phyloP scores from a whole-genome alignment of 225 moss, liverwort and hornwort genomes.

The Takakia lepidozioides region DNA sequence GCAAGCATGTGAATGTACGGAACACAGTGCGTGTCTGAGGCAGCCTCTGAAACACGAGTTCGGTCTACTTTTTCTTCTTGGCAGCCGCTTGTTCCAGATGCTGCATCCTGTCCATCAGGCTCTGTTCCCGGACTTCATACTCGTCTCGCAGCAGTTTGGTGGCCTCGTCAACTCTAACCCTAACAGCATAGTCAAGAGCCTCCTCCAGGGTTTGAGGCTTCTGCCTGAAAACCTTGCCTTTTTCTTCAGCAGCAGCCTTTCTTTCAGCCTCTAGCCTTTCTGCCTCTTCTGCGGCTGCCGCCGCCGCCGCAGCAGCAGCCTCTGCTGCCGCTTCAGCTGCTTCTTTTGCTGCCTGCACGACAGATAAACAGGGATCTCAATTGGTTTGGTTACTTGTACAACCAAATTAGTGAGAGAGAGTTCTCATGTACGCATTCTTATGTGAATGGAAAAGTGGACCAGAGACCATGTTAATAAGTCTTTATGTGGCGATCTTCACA shows the following conservation, averaged over 20 bases:
- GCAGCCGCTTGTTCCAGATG: no score
- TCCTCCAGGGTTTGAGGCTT: constrained; percentile 23
- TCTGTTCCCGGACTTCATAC: no score
- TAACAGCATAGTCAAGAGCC: constrained; percentile 27
- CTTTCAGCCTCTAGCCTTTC: constrained; percentile 14
- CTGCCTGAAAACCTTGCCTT: constrained; percentile 16
- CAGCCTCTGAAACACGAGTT: no score
- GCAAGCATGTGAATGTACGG: no score
- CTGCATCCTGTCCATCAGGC: no score
- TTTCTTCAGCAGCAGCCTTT: constrained; percentile 15
- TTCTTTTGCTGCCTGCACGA: constrained; percentile 8
- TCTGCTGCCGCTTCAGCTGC: constrained; percentile 17
- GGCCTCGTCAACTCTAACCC: constrained; percentile 34
- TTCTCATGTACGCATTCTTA: neutral
- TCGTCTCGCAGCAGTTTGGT: constrained; percentile 16
- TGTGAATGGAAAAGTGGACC: no score
- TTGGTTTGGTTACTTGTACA: neutral
- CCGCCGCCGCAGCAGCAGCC: no score
- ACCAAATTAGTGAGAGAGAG: neutral
- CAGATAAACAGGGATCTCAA: neutral
- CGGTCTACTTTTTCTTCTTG: no score
- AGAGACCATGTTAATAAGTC: no score
- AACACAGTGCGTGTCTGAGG: no score
- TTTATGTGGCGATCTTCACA: no score
- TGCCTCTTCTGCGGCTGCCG: constrained; percentile 15